Base-by-base conservation (phyloP, 202 grass and related monocot species). In the Panicum hallii region DNA sequence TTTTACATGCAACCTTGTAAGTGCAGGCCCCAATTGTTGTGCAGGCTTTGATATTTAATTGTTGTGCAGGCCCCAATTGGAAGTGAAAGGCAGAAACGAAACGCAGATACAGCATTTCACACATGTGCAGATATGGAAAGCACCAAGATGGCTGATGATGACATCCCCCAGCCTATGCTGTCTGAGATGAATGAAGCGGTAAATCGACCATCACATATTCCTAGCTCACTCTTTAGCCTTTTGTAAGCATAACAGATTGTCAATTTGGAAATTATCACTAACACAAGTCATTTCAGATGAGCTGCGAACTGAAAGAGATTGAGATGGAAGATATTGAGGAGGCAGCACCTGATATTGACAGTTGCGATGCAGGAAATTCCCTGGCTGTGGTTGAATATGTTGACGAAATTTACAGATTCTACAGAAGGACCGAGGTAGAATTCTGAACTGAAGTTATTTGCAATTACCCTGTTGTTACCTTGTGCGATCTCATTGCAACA, bases 301-400 rank as follows among this genome's bases (percentile, higher is more conserved):
- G 67, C 50, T 82, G 74, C 63, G 88, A 88, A 28, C 79, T 85
- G 1, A 92, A 92, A 42, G 90, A 95, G 28, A 92, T 95, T 2
- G 90, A 95, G 66, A 95, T 95, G 90, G 88, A 95, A 74, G 90
- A 92, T 85, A 79, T 84, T 7, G 92, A 90, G 52, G 85, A 89
- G 66, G 72, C 63, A 60, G 70, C 87, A 86, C 88, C 84, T 5
- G 86, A 94, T 81, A 97, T 97, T 57, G 94, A 97, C 74, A 91
- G 84, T 55, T 86, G 79, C 14, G 94, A 97, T 72, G 54, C 80
- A 26, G 79, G 90, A 3, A 91, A 97, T 72, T 86, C 90, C 20
- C 88, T 97, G 10, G 90, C 90, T 5, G 90, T 94, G 54, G 88
- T 89, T 64, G 92, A 97, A 16, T 97, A 97, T 69, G 88, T 94